A percentile compares a stretch with the other conserved stretches of the same genome.
These are phyloP conservation scores for Pyracantha coccinea DNA, from an alignment of 331 rosid genomes.

Conservation along the genomic window DNA sequence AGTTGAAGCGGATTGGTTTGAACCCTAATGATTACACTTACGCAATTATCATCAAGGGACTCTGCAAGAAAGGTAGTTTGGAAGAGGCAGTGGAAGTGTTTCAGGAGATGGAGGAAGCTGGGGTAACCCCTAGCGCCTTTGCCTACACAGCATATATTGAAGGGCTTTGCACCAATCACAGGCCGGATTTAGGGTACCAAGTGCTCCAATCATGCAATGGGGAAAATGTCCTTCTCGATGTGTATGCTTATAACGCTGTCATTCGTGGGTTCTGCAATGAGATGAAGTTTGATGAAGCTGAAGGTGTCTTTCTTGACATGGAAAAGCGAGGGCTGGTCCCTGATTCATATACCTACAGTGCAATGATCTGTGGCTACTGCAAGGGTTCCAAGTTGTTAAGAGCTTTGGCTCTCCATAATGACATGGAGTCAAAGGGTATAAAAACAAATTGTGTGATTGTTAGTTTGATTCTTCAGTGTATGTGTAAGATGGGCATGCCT, in stretches of 20 bases:
- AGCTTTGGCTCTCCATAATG: conserved; percentile 44
- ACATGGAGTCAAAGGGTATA: conserved; percentile 55
- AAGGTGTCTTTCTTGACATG: conserved; percentile 47
- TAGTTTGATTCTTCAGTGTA: conserved; percentile 60
- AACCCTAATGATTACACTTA: conserved; percentile 54
- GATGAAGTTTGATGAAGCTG: conserved; percentile 53
- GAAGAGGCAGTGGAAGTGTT: conserved; percentile 35
- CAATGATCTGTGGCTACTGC: conserved; percentile 57
- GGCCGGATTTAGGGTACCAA: conserved; percentile 47
- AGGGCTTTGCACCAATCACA: conserved; percentile 52
- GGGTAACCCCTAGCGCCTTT: conserved; percentile 35
- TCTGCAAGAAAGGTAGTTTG: conserved; percentile 48
- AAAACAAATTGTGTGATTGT: conserved; percentile 57
- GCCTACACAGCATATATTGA: conserved; percentile 52
- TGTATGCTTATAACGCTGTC: conserved; percentile 43
- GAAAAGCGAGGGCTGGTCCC: conserved; percentile 51
- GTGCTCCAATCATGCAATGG: conserved; percentile 38
- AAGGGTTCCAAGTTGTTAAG: conserved; percentile 34
- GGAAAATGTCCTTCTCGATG: conserved; percentile 29
- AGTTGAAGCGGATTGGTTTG: conserved; percentile 61
- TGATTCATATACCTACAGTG: conserved; percentile 37
- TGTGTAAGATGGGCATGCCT: conserved; percentile 47
- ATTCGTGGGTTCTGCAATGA: conserved; percentile 68
- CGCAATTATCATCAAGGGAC: conserved; percentile 60
- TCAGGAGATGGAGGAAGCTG: conserved; percentile 52